Evolutionary conservation across 73 alveolate species (phyloP), one percentile per base, ranked within the genome.

Genomic region (Paramecium sonneborni): DNA sequence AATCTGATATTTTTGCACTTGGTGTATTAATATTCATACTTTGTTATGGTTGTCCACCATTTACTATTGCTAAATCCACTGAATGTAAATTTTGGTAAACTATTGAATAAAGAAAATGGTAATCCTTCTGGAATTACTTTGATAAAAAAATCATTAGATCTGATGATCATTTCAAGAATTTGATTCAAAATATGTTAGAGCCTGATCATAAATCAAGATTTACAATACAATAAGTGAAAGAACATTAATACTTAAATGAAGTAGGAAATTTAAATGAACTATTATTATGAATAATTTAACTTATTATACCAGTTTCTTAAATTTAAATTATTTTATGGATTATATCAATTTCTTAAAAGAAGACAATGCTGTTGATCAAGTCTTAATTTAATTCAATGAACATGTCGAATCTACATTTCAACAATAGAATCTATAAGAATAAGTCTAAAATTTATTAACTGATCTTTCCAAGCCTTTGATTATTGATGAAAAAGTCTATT

Each of bases 21-120:
- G 92, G 92, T 18, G 92, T 85, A 1, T 43, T 24, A 38, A 37
- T 85, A 85, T 85, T 85, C 85, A 56, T 74, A 20, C 26, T 85
- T 0, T 32, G 56, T 24, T 56, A 55, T 56, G 92, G 85, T 24
- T 28, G 32, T 67, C 92, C 92, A 24, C 92, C 92, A 30, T 85
- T 85, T 62, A 30, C 39, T 41, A 11, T 41, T 8, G 57, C 57
- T 11, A 41, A 8, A 7, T 11, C 57, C 7, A 41, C n/a, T 11
- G 11, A 41, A 41, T 41, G 57, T 41, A 41, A 41, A 41, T 41
- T 41, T 41, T 41, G 57, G 57, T 11, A 8, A 7, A 41, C 57
- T 8, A 41, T 41, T 41, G 11, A 7, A 41, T 41, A 41, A 41
- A 11, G 57, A 41, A 41, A 41, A 41, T 41, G 57, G 57, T 11